Evolutionary conservation across 106 monocot genomes (phyloP).

Genomic region (Phalaenopsis equestris): DNA sequence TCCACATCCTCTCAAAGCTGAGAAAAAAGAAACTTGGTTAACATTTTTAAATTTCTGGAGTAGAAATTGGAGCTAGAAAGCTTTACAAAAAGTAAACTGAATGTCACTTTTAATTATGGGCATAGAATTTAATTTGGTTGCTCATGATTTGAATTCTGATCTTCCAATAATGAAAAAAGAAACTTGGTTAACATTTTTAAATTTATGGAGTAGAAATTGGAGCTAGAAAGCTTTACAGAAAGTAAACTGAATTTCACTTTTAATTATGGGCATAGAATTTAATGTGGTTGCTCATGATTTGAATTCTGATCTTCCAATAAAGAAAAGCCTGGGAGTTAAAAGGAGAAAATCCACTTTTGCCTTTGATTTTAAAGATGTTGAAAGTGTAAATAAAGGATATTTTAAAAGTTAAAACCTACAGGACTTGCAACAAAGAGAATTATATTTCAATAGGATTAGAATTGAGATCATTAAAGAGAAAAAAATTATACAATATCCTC

Average conservation of each 20-base stretch:
- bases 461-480: no score
- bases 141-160: no score
- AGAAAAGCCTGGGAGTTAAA: background rate
- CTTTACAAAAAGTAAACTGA: background rate
- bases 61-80: background rate
- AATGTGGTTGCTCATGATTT: no score
- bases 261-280: no score
- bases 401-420: background rate
- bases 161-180: background rate
- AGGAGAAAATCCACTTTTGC: background rate
- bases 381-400: background rate
- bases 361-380: background rate
- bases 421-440: background rate
- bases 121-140: no score
- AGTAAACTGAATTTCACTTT: no score
- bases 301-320: background rate
- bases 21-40: background rate
- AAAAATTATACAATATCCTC: no score
- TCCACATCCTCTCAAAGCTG: constrained; percentile 60
- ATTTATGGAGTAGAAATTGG: background rate
- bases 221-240: background rate
- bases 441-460: background rate
- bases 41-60: background rate
- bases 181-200: background rate
- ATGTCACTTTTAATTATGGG: no score